Conservation (phyloP, 2,329 filamentous ascomycete species). For the Phaeosphaeriaceae sp. region DNA sequence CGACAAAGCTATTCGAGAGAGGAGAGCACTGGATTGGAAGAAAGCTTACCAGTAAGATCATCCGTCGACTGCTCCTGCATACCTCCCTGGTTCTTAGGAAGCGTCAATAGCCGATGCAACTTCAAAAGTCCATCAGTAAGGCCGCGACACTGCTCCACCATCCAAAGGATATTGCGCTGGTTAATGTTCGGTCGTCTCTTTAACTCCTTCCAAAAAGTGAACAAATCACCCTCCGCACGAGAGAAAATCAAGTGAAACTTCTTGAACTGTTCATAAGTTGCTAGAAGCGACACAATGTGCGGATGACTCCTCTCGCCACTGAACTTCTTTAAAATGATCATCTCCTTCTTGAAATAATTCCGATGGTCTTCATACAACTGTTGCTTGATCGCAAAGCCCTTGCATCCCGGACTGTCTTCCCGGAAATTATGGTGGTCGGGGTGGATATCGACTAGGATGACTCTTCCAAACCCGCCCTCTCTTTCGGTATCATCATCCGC, state of each 20-base stretch:
- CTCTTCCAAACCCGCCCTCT: constrained; percentile 15
- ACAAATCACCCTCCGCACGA: constrained; percentile 22
- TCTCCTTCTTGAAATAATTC: constrained; percentile 14
- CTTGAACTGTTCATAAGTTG: constrained; percentile 22
- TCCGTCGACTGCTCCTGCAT: neutral
- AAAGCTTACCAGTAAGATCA: neutral
- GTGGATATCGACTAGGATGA: constrained; percentile 23
- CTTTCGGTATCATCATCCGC: neutral
- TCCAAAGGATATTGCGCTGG: constrained; percentile 11
- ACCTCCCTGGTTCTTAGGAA: neutral
- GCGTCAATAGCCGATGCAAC: constrained; percentile 16
- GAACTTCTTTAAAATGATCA: constrained; percentile 17
- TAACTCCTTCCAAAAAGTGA: constrained; percentile 14
- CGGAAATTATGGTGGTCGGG: constrained; percentile 20
- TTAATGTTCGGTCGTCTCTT: neutral
- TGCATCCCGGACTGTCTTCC: neutral
- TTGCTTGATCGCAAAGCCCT: constrained; percentile 23
- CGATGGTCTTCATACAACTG: constrained; percentile 11
- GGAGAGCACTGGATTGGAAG: neutral
- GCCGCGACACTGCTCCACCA: constrained; percentile 21
- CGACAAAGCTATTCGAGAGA: too few species aligned
- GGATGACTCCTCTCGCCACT: constrained; percentile 13
- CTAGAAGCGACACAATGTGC: constrained; percentile 23
- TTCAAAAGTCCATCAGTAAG: constrained; percentile 16
- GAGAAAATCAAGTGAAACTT: constrained; percentile 26